These are phyloP conservation scores for Colletotrichum sp. DNA, from an alignment of 2,329 filamentous ascomycete genomes.

Conservation along the genomic window DNA sequence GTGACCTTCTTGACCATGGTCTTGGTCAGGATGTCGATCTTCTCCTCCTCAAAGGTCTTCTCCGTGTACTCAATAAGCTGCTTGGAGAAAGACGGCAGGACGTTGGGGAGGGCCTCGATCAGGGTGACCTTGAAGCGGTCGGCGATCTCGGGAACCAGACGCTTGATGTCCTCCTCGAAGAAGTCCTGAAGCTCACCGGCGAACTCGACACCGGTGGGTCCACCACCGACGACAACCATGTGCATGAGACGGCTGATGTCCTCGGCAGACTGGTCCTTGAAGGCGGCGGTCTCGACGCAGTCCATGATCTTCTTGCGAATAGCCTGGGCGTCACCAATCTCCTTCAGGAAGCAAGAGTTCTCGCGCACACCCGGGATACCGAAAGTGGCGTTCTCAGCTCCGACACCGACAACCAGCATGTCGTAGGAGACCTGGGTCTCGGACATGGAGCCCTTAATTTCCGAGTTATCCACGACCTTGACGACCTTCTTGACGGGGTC, in stretches of 20 bases:
- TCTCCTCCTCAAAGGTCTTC: slow-evolving; percentile 98
- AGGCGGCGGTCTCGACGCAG: slow-evolving; percentile 96
- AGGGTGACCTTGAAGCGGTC: slow-evolving; percentile 97
- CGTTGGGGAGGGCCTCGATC: slow-evolving; percentile 95
- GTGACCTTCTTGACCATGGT: slow-evolving; percentile 99
- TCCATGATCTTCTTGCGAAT: slow-evolving; percentile 99
- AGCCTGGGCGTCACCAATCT: slow-evolving; percentile 92
- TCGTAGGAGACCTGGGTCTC: slow-evolving; percentile 95
- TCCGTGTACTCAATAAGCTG: slow-evolving; percentile 99
- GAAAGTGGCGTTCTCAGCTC: slow-evolving; percentile 98
- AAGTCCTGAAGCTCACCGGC: slow-evolving; percentile 98
- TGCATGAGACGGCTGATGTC: slow-evolving; percentile 94
- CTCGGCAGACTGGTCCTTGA: slow-evolving; percentile 91
- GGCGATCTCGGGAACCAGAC: slow-evolving; percentile 95
- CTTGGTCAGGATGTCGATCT: slow-evolving; percentile 96
- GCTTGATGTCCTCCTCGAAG: slow-evolving; percentile 97
- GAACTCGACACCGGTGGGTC: slow-evolving; percentile 97
- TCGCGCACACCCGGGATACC: slow-evolving; percentile 95
- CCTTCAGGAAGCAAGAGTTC: slow-evolving; percentile 97
- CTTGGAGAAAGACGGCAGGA: slow-evolving; percentile 98
- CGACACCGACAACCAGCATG: slow-evolving; percentile 97
- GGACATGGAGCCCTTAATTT: slow-evolving; percentile 82
- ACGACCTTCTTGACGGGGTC: slow-evolving; percentile 90
- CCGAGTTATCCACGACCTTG: slow-evolving; percentile 89
- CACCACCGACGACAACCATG: slow-evolving; percentile 96